These are phyloP conservation scores for Cutaneotrichosporon spelunceum DNA, from an alignment of 1,284 basidiomycete species.

Conservation along the genomic window DNA sequence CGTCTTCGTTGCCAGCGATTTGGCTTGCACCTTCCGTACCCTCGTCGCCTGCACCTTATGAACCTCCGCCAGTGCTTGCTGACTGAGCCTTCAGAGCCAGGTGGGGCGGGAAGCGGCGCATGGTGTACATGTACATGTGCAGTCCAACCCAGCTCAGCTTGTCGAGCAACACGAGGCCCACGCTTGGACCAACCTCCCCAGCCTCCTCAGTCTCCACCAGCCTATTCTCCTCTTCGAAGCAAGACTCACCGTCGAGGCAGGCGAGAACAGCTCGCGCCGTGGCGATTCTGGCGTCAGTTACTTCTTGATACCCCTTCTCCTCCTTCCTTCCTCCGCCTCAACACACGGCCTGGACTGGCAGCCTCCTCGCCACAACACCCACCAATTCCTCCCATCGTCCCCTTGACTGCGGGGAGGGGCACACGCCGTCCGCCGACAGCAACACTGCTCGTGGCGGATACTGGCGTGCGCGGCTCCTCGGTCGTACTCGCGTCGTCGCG, in stretches of 20 bases:
- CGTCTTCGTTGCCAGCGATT: neutral
- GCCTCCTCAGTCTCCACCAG: neutral
- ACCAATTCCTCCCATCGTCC: constrained; percentile 34
- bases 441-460: neutral
- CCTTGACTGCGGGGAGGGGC: constrained; percentile 34
- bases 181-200: neutral
- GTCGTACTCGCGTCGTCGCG: neutral
- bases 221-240: neutral
- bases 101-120: neutral
- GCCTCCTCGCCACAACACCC: constrained; percentile 9
- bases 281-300: constrained; percentile 12
- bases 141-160: too few species aligned
- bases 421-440: neutral
- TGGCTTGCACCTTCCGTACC: too few species aligned
- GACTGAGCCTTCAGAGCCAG: neutral
- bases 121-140: too few species aligned
- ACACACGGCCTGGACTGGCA: too few species aligned
- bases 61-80: too few species aligned
- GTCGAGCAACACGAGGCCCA: neutral
- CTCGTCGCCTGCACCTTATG: too few species aligned
- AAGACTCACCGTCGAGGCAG: constrained; percentile 9
- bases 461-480: constrained; percentile 3
- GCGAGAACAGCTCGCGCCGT: constrained; percentile 8
- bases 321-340: too few species aligned
- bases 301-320: neutral